These are phyloP conservation scores for Elymus sibiricus DNA, from an alignment of 176 grass and related monocot species.

Conservation along the genomic window DNA sequence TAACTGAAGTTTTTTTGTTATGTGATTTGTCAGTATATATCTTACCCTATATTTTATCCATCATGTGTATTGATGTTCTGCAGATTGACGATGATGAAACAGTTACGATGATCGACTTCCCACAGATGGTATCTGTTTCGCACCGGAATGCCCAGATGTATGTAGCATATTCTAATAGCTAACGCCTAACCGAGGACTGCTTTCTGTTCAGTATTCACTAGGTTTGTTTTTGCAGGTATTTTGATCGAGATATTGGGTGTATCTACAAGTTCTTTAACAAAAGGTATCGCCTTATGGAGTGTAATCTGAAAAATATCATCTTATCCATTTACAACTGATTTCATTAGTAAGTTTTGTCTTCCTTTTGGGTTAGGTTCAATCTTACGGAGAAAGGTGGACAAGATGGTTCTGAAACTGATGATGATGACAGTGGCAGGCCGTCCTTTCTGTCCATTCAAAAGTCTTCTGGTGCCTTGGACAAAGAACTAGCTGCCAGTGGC, in stretches of 20 bases:
- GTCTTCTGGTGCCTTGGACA: slow-evolving; percentile 56
- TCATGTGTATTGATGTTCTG: not conserved
- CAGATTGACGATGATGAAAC: slow-evolving; percentile 91
- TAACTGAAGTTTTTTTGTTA: not conserved
- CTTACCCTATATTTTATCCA: not conserved
- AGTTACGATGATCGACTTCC: slow-evolving; percentile 91
- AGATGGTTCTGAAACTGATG: slow-evolving; percentile 38
- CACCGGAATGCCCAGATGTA: slow-evolving; percentile 97
- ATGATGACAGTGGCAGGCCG: slow-evolving; percentile 56
- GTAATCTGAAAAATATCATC: not conserved
- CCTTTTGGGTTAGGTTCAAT: slow-evolving; percentile 56
- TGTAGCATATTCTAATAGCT: slow-evolving; percentile 12
- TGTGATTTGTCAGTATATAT: too few species aligned
- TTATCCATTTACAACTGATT: not conserved
- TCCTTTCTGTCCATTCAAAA: slow-evolving; percentile 72
- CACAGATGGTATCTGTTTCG: slow-evolving; percentile 96
- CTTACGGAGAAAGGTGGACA: slow-evolving; percentile 59
- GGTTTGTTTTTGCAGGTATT: slow-evolving; percentile 58
- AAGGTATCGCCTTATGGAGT: slow-evolving; percentile 38
- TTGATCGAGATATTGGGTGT: slow-evolving; percentile 90
- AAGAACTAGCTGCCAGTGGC: slow-evolving; percentile 82
- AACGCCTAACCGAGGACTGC: not conserved
- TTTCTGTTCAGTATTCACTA: not conserved
- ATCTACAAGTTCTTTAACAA: slow-evolving; percentile 96
- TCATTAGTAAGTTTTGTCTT: slow-evolving; percentile 26